A percentile compares a stretch with the other conserved stretches of the same genome.
These are phyloP conservation scores for Neonectria ditissima DNA, from an alignment of 2,329 filamentous ascomycete genomes.

Conservation along the genomic window DNA sequence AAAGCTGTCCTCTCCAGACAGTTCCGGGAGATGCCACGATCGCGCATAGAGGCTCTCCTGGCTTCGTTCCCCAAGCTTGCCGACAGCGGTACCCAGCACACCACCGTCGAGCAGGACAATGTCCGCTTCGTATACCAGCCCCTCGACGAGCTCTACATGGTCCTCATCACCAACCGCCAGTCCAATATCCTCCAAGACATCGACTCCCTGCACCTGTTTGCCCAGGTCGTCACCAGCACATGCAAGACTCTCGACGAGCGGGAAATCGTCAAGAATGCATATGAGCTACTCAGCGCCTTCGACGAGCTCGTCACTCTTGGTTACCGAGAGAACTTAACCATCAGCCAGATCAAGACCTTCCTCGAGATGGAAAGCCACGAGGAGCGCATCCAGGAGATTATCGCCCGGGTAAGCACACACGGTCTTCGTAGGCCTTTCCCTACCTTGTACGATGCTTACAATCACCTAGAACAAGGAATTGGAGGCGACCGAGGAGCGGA, in stretches of 20 bases:
- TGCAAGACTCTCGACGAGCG: constrained; percentile 97
- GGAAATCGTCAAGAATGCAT: constrained; percentile 94
- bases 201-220: constrained; percentile 96
- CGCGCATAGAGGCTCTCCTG: constrained; percentile 94
- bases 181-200: constrained; percentile 99
- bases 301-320: constrained; percentile 97
- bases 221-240: constrained; percentile 95
- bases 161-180: constrained; percentile 98
- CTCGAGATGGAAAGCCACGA: constrained; percentile 99
- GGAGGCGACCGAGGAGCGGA: constrained; percentile 97
- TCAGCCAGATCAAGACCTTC: constrained; percentile 99
- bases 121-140: constrained; percentile 99
- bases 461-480: constrained; percentile 89
- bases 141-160: constrained; percentile 99
- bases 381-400: constrained; percentile 98
- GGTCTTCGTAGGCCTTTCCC: background rate
- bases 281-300: constrained; percentile 95
- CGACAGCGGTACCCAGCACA: constrained; percentile 96
- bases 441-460: constrained; percentile 40
- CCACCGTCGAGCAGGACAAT: constrained; percentile 98
- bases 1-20: constrained; percentile 98
- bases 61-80: constrained; percentile 98
- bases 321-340: constrained; percentile 94
- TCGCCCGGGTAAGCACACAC: constrained; percentile 76
- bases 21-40: constrained; percentile 97